Evolutionary conservation across 2,329 filamentous ascomycete genomes (phyloP), one percentile per base, ranked within the genome.

Genomic region (Alternaria sp.): DNA sequence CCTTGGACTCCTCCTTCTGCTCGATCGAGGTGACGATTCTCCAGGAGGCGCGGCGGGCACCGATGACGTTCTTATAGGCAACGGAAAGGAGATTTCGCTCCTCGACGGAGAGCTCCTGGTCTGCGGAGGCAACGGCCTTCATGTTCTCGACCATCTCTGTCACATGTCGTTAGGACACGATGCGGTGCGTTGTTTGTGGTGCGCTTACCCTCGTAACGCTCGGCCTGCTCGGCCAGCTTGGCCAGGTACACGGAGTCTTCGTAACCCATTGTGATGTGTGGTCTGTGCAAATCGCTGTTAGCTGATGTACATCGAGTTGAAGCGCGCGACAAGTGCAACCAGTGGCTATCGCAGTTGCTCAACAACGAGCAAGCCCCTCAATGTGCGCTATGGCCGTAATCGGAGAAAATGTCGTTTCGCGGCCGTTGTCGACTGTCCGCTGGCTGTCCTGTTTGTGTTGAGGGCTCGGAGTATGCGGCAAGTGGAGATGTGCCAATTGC

Each of bases 71-170:
- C 91, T 97, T 97, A 90, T 97, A 97, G 84, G 94, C 94, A 81
- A 97, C 94, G 65, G 94, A 97, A 68, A 97, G 90, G 71, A 97
- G 93, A 87, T 97, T 97, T 82, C 94, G 92, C 89, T 97, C 94
- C 86, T 97, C 95, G 74, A 97, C 94, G 70, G 84, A 85, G 63
- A 87, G 83, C 79, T 87, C 85, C 79, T 85, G 84, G 78, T 87
- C 84, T 75, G 95, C 93, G 74, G 92, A 94, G 78, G 95, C 95
- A 79, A 97, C 95, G 75, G 92, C 90, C 90, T 97, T 98, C 95
- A 98, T 98, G 90, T 97, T 97, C 88, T 97, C 94, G 75, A 98
- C 95, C 95, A 98, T 97, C 86, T 97, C 95, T 97, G 84, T 63
- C 71, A 23, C 51, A 47, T 56, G 37, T 23, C 28, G 60, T 78